These are phyloP conservation scores for Plasmodium cynomolgi DNA, from an alignment of 169 alveolate genomes.

Conservation along the genomic window DNA sequence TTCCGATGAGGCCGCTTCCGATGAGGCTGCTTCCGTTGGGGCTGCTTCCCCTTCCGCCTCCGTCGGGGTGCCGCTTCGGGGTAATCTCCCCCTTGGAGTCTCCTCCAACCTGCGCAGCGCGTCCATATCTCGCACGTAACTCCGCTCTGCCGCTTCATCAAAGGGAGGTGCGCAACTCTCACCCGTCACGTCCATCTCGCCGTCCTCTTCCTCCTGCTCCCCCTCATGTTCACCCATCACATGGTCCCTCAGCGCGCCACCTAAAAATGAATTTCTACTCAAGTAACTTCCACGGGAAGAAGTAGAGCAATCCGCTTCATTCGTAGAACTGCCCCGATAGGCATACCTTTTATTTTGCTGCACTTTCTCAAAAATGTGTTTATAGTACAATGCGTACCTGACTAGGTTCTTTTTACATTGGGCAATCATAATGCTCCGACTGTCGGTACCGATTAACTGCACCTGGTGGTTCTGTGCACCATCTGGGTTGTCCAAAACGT, in stretches of 20 bases:
- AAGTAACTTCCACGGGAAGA: background rate
- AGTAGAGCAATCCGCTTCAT: background rate
- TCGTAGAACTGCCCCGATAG: background rate
- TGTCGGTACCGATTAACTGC: conserved; percentile 55
- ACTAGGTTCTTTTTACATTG: conserved; percentile 63
- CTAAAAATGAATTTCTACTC: conserved; percentile 23
- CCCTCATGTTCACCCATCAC: background rate
- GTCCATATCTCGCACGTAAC: background rate
- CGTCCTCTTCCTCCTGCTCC: background rate
- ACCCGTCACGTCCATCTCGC: background rate
- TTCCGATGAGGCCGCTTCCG: background rate
- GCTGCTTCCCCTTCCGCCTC: too few relatives aligned
- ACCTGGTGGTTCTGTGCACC: background rate
- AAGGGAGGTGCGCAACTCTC: background rate
- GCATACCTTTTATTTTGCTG: background rate
- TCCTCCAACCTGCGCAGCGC: background rate
- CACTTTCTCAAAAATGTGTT: background rate
- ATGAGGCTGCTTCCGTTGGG: background rate
- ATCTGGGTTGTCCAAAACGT: background rate
- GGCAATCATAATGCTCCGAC: conserved; percentile 53
- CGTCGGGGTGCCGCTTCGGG: background rate
- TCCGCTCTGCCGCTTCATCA: background rate
- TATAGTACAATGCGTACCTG: conserved; percentile 31
- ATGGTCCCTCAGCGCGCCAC: background rate
- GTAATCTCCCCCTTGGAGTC: background rate